A percentile compares a stretch with the other conserved stretches of the same genome.
Evolutionary conservation across 176 grass and related monocot genomes (phyloP).

Genomic region (Alopecurus myosuroides): DNA sequence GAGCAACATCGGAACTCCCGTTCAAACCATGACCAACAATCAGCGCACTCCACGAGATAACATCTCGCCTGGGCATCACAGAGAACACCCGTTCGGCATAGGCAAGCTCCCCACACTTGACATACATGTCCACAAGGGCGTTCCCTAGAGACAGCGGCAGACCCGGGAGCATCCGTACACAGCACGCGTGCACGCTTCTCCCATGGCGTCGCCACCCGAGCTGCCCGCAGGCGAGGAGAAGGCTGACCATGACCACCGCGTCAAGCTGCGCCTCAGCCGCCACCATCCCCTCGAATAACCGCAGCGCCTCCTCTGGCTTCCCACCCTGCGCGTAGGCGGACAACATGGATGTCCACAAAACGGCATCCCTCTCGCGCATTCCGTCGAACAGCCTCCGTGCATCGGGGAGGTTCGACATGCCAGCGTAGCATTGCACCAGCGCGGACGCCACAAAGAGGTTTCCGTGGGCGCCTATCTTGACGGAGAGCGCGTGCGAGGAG

Average conservation of each 20-base stretch:
- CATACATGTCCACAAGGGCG: conserved; percentile 67
- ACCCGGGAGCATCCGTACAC: conserved; percentile 30
- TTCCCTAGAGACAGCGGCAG: conserved; percentile 47
- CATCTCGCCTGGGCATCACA: conserved; percentile 43
- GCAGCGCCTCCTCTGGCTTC: conserved; percentile 34
- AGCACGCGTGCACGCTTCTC: conserved; percentile 45
- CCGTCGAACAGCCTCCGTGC: conserved; percentile 62
- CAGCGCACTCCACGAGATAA: conserved; percentile 78
- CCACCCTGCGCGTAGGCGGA: conserved; percentile 53
- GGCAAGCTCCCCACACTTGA: conserved; percentile 62
- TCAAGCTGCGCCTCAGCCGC: conserved; percentile 32
- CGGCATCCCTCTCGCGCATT: conserved; percentile 56
- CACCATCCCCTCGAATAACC: conserved; percentile 52
- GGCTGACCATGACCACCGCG: conserved; percentile 67
- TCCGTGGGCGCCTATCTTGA: conserved; percentile 38
- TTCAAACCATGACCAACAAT: conserved; percentile 76
- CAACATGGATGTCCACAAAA: conserved; percentile 77
- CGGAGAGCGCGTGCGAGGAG: conserved; percentile 43
- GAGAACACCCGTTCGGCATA: conserved; percentile 48
- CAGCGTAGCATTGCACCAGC: conserved; percentile 38
- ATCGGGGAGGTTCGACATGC: conserved; percentile 29
- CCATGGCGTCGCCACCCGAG: conserved; percentile 43
- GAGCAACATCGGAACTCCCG: conserved; percentile 39
- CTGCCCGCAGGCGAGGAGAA: conserved; percentile 54
- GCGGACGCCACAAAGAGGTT: conserved; percentile 60